Evolutionary conservation across 169 alveolate species (phyloP).

Genomic region (Plasmodium cynomolgi): DNA sequence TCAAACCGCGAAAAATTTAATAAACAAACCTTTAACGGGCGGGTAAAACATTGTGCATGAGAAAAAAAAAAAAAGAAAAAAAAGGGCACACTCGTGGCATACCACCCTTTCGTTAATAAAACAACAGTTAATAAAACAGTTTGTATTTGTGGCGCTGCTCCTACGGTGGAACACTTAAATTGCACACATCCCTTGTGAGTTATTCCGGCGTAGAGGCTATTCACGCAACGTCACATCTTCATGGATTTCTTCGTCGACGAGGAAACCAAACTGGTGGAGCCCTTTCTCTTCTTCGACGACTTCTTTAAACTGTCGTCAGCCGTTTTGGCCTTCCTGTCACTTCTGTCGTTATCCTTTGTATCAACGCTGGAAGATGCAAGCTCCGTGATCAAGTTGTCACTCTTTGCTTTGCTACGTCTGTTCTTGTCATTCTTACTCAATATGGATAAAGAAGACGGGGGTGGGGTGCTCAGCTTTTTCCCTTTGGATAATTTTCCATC

Average conservation of each 20-base stretch:
- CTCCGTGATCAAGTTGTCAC: not conserved
- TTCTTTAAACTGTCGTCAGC: conserved; percentile 33
- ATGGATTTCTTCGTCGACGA: conserved; percentile 33
- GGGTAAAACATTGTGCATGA: not conserved
- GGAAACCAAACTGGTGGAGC: conserved; percentile 22
- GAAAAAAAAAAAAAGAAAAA: not conserved
- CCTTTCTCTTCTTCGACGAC: conserved; percentile 46
- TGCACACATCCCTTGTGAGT: not conserved
- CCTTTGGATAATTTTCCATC: conserved; percentile 34
- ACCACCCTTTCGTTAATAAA: not conserved
- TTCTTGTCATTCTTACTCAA: conserved; percentile 37
- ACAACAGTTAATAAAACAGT: not conserved
- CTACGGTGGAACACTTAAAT: not conserved
- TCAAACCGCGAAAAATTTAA: not conserved
- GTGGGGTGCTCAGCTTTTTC: conserved; percentile 11
- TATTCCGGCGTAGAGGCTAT: not conserved
- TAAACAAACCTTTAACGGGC: not conserved
- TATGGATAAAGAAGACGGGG: conserved; percentile 8
- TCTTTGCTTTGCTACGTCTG: conserved; percentile 20
- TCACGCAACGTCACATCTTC: conserved; percentile 11
- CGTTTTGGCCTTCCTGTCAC: conserved; percentile 36
- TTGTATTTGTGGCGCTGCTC: not conserved
- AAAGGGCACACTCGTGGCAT: not conserved
- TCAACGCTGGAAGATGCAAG: conserved; percentile 34
- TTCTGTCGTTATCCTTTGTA: conserved; percentile 29